Percentiles rank a stretch among this genome's conserved stretches.
These are phyloP conservation scores for Platanus orientalis DNA, from an alignment of 164 flowering plant species.

Conservation along the genomic window DNA sequence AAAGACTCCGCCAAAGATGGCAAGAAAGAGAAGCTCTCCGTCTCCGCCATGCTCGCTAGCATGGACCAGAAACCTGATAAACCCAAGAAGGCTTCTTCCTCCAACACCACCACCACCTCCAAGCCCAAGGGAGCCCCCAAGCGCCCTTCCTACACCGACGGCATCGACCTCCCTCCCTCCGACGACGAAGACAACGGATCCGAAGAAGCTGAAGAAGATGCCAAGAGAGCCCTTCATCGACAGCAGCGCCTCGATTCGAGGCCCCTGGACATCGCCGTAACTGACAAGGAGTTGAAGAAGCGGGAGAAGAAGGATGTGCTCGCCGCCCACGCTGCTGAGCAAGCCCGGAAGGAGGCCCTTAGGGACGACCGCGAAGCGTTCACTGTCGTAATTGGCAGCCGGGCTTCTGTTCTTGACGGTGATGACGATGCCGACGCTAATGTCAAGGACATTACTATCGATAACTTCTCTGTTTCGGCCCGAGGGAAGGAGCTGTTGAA, in stretches of 20 bases:
- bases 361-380: slow-evolving; percentile 77
- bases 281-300: slow-evolving; percentile 60
- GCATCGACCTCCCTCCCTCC: slow-evolving; percentile 72
- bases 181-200: slow-evolving; percentile 58
- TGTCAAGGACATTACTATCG: slow-evolving; percentile 65
- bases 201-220: slow-evolving; percentile 28
- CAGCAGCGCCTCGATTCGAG: slow-evolving; percentile 23
- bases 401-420: slow-evolving; percentile 58
- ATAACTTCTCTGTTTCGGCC: slow-evolving; percentile 69
- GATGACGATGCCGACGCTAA: slow-evolving; percentile 68
- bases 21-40: slow-evolving; percentile 52
- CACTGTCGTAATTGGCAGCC: slow-evolving; percentile 67
- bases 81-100: slow-evolving; percentile 42
- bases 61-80: slow-evolving; percentile 69
- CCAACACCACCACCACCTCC: slow-evolving; percentile 21
- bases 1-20: slow-evolving; percentile 24
- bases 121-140: slow-evolving; percentile 34
- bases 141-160: slow-evolving; percentile 45
- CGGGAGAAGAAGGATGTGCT: slow-evolving; percentile 61
- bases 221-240: slow-evolving; percentile 7
- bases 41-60: slow-evolving; percentile 63
- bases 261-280: slow-evolving; percentile 36
- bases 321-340: slow-evolving; percentile 45
- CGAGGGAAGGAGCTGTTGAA: slow-evolving; percentile 69
- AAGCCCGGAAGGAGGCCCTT: slow-evolving; percentile 54